A percentile compares a stretch with the other conserved stretches of the same genome.
Evolutionary conservation across 257 asterid genomes (phyloP).

Genomic region (Capsicum chinense): DNA sequence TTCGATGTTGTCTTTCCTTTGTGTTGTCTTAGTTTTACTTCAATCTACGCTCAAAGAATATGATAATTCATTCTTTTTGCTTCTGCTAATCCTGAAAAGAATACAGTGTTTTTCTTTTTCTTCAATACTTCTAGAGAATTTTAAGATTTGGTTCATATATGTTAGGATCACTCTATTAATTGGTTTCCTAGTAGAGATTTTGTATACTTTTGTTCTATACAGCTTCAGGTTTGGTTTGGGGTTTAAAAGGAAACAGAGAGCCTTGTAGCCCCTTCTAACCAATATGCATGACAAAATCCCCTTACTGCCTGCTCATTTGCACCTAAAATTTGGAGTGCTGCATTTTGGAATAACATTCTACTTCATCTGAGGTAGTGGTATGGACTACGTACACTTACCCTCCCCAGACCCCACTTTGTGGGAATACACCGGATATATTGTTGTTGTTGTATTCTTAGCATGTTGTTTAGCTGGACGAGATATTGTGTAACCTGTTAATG

Average conservation of each 20-base stretch:
- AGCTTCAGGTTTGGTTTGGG: background rate
- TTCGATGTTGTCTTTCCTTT: constrained; percentile 21
- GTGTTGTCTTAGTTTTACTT: constrained; percentile 6
- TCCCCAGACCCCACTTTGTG: no score
- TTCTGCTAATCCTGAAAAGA: constrained; percentile 11
- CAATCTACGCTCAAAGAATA: background rate
- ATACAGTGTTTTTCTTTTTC: background rate
- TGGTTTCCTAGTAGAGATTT: background rate
- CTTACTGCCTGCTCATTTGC: background rate
- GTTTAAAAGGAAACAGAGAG: background rate
- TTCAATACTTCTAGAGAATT: background rate
- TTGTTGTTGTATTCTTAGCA: background rate
- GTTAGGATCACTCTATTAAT: constrained; percentile 12
- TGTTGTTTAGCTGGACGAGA: background rate
- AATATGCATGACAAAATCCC: background rate
- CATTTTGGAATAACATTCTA: background rate
- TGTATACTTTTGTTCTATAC: constrained; percentile 11
- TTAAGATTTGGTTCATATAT: background rate
- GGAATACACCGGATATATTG: no score
- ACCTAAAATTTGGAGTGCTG: background rate
- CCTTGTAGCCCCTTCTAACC: background rate
- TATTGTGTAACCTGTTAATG: background rate
- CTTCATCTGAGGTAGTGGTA: no score
- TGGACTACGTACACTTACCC: no score
- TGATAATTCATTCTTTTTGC: background rate